A percentile compares a stretch with the other conserved stretches of the same genome.
These are phyloP conservation scores for Nicotiana tabacum DNA, from an alignment of 257 asterid species.

Conservation along the genomic window DNA sequence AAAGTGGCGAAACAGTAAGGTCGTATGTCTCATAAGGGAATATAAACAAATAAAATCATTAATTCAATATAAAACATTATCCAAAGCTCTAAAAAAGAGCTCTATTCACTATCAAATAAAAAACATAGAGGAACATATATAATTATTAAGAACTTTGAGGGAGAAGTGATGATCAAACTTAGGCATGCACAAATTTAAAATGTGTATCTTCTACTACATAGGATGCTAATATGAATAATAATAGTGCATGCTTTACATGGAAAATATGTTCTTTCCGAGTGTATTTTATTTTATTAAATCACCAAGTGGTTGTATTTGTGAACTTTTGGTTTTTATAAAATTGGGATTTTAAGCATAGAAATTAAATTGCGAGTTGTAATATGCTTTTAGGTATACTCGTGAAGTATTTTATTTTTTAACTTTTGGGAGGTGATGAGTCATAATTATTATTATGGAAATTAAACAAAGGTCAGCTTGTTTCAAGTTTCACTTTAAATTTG, in stretches of 20 bases:
- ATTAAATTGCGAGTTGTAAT: conserved; percentile 13
- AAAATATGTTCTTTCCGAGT: neutral
- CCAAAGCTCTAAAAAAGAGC: too few relatives aligned
- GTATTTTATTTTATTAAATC: neutral
- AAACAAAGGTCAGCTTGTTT: neutral
- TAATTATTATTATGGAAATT: neutral
- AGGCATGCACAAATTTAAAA: too few relatives aligned
- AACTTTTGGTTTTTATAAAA: neutral
- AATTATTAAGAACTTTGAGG: too few relatives aligned
- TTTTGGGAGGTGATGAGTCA: neutral
- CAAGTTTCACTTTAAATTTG: conserved; percentile 1
- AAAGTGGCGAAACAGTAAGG: too few relatives aligned
- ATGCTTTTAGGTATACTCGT: neutral
- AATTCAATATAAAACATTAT: too few relatives aligned
- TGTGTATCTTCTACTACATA: neutral
- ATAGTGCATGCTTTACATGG: neutral
- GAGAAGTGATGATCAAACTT: too few relatives aligned
- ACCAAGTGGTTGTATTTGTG: neutral
- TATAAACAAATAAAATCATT: too few relatives aligned
- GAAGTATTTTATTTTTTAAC: neutral
- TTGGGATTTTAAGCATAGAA: neutral
- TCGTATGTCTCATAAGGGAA: too few relatives aligned
- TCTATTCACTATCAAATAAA: too few relatives aligned
- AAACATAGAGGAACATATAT: too few relatives aligned
- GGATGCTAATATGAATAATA: neutral